Base-by-base conservation (phyloP, 2,329 filamentous ascomycete species). In the Colletotrichum cuscutae region DNA sequence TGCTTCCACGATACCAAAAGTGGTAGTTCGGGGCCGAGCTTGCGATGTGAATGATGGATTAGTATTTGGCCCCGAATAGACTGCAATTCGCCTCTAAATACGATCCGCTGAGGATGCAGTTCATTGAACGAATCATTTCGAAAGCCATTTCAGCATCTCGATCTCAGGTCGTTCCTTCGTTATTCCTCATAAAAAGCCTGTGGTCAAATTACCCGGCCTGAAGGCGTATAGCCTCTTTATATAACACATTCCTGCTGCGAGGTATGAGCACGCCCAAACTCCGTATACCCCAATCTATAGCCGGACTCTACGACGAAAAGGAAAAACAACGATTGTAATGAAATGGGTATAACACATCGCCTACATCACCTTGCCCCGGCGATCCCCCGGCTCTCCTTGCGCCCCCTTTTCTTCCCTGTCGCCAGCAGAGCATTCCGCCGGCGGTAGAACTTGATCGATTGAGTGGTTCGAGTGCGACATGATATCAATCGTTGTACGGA, bases 401-500 rank as follows among this genome's bases (percentile, higher is more conserved):
- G 30, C 28, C 28, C 26, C 2, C 22, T 24, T 35, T 1, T 42
- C 61, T 1, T 58, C 42, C 3, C 42, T 56, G 4, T 71, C 26
- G 24, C 58, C 56, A n/a, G 35, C 49, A 5, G 57, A 68, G n/a
- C 60, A 71, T 6, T 35, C 52, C n/a, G 60, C 60, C n/a, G 32
- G 57, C 24, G 69, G 65, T 35, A 61, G 5, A 2, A 65, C 54
- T 5, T 32, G 35, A 5, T 54, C 65, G 3, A 65, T 53, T 2
- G 65, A 32, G 19, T 74, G 56, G 4, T 71, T 54, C 2, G 65
- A 32, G 19, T 74, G 60, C 13, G 73, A 71, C 13, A 59, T 56
- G 58, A 73, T 65, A 9, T 73, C 66, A 19, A 74, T 73, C 5
- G 65, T 70, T 28, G 73, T 74, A 8, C 63, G 66, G 8, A 74